Percentiles rank a stretch among this genome's conserved stretches.
These are phyloP conservation scores for Verticillium zaregamsianum DNA, from an alignment of 2,329 filamentous ascomycete species.

Conservation along the genomic window DNA sequence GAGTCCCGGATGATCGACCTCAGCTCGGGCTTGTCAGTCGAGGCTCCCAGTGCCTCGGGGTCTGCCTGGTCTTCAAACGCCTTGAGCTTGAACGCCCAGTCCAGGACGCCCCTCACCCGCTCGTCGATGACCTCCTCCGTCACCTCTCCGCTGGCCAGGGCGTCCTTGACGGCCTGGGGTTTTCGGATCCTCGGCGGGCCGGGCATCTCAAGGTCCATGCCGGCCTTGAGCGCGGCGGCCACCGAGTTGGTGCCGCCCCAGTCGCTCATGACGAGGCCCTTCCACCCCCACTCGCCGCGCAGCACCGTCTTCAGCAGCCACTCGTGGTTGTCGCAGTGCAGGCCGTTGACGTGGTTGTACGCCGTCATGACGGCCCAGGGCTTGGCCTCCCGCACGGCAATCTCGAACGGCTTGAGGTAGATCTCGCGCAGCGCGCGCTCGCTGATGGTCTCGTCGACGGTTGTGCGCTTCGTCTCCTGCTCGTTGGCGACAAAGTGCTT, in stretches of 20 bases:
- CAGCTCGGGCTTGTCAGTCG: constrained; percentile 24
- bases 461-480: constrained; percentile 23
- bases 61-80: constrained; percentile 14
- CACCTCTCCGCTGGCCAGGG: constrained; percentile 15
- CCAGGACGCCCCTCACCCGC: constrained; percentile 20
- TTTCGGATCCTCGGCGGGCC: constrained; percentile 25
- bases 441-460: constrained; percentile 21
- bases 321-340: constrained; percentile 30
- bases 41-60: constrained; percentile 20
- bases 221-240: constrained; percentile 7
- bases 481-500: constrained; percentile 28
- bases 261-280: constrained; percentile 42
- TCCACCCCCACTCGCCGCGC: constrained; percentile 52
- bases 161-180: constrained; percentile 16
- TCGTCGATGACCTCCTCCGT: constrained; percentile 15
- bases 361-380: constrained; percentile 32
- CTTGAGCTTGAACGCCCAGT: constrained; percentile 20
- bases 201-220: constrained; percentile 26
- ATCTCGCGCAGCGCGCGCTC: constrained; percentile 30
- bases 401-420: constrained; percentile 38
- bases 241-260: constrained; percentile 31
- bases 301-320: constrained; percentile 45
- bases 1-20: constrained; percentile 18
- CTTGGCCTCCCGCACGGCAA: constrained; percentile 34
- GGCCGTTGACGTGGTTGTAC: constrained; percentile 18